A percentile compares a stretch with the other conserved stretches of the same genome.
Evolutionary conservation across 495 filamentous ascomycete species (phyloP).

Genomic region (Xylaria scruposa): DNA sequence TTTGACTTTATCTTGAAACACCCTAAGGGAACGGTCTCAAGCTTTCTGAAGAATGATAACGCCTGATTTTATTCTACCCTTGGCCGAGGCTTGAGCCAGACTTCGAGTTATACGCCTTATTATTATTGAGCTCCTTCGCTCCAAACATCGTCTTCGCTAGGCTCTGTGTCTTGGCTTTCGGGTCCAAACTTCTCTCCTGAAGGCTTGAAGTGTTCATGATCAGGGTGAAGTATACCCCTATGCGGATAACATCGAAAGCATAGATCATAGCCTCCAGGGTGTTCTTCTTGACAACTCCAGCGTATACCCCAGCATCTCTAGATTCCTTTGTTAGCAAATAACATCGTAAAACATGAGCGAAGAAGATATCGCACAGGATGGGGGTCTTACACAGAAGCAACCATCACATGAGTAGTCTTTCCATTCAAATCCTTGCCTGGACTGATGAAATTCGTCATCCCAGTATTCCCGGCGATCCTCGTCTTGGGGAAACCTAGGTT

Average conservation of each 20-base stretch:
- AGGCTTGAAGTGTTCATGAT: not conserved
- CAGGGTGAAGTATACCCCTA: not conserved
- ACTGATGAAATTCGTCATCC: not conserved
- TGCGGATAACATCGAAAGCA: conserved; percentile 13
- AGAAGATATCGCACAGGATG: too few species aligned
- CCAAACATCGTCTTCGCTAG: not conserved
- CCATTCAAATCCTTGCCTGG: not conserved
- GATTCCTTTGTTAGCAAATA: not conserved
- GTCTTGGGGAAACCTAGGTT: not conserved
- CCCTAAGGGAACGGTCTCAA: not conserved
- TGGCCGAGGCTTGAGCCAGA: not conserved
- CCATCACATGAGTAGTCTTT: not conserved
- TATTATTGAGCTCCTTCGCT: not conserved
- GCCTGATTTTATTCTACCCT: not conserved
- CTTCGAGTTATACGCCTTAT: not conserved
- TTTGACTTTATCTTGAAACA: not conserved
- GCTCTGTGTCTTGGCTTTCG: not conserved
- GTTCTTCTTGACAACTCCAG: not conserved
- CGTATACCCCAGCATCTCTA: not conserved
- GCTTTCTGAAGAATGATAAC: not conserved
- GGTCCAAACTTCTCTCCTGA: not conserved
- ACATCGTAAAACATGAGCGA: not conserved
- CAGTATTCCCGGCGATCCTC: not conserved
- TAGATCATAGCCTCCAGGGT: not conserved
- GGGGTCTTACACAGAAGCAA: conserved; percentile 1